A percentile compares a stretch with the other conserved stretches of the same genome.
Conservation (phyloP, 1,139 yeast genomes). For the Yamadazyma pseudoaaseri region DNA sequence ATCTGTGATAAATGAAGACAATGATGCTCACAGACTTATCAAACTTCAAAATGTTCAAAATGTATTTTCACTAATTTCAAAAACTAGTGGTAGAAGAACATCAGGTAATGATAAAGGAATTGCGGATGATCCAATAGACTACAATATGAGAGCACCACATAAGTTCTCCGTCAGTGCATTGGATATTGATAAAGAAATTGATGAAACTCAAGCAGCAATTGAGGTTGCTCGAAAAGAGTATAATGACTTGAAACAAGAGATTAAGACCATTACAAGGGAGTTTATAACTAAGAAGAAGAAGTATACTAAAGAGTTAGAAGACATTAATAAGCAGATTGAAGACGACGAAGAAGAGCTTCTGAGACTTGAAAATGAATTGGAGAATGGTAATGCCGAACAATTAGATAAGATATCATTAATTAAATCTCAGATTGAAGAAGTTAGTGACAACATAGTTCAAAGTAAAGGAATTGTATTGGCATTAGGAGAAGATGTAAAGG, state of each 20-base stretch:
- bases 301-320: constrained; percentile 16
- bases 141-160: constrained; percentile 24
- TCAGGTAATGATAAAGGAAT: constrained; percentile 41
- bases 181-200: constrained; percentile 16
- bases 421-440: constrained; percentile 29
- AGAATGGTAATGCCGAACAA: constrained; percentile 31
- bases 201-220: constrained; percentile 12
- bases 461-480: constrained; percentile 28
- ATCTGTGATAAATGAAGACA: constrained; percentile 50
- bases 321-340: constrained; percentile 17
- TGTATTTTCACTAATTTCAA: constrained; percentile 46
- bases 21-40: constrained; percentile 45
- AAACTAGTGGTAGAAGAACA: constrained; percentile 41
- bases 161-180: constrained; percentile 27
- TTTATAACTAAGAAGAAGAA: constrained; percentile 10
- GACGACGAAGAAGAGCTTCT: constrained; percentile 15
- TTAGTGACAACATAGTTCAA: constrained; percentile 21
- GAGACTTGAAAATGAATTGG: constrained; percentile 20
- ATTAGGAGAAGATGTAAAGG: constrained; percentile 23
- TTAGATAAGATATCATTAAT: constrained; percentile 31
- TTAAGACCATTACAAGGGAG: constrained; percentile 12
- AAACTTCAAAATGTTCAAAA: constrained; percentile 37
- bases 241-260: constrained; percentile 13
- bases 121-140: constrained; percentile 60
- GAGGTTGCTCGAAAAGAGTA: constrained; percentile 13